Evolutionary conservation across 768 basidiomycete genomes (phyloP).

Genomic region (Mycena vitilis): DNA sequence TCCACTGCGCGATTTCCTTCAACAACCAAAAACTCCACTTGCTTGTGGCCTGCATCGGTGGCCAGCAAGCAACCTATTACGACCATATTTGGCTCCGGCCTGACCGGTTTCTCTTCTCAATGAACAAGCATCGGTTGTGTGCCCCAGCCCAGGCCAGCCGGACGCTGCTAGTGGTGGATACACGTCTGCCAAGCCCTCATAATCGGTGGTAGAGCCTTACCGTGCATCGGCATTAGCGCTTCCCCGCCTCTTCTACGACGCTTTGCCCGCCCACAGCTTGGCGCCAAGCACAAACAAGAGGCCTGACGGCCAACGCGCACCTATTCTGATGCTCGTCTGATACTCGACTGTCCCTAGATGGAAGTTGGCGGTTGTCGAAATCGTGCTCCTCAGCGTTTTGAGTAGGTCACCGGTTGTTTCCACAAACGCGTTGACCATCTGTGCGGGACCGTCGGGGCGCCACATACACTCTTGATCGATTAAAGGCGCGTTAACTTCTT

Average conservation of each 20-base stretch:
- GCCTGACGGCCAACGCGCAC: neutral
- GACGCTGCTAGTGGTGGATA: neutral
- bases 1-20: neutral
- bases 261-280: neutral
- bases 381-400: too few relatives aligned
- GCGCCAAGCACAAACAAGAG: neutral
- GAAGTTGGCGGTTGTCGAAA: too few relatives aligned
- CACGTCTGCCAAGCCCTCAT: slow-evolving; percentile 7
- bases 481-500: neutral
- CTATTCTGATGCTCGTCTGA: neutral
- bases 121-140: neutral
- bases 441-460: neutral
- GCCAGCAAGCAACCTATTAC: neutral
- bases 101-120: neutral
- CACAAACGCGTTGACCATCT: neutral
- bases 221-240: neutral
- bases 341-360: too few relatives aligned
- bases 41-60: neutral
- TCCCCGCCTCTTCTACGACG: neutral
- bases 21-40: slow-evolving; percentile 3
- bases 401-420: neutral
- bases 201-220: slow-evolving; percentile 1
- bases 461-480: slow-evolving; percentile 1
- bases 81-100: slow-evolving; percentile 11
- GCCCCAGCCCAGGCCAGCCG: neutral